Conservation (phyloP, 2,329 filamentous ascomycete genomes). For the Neonectria ditissima region DNA sequence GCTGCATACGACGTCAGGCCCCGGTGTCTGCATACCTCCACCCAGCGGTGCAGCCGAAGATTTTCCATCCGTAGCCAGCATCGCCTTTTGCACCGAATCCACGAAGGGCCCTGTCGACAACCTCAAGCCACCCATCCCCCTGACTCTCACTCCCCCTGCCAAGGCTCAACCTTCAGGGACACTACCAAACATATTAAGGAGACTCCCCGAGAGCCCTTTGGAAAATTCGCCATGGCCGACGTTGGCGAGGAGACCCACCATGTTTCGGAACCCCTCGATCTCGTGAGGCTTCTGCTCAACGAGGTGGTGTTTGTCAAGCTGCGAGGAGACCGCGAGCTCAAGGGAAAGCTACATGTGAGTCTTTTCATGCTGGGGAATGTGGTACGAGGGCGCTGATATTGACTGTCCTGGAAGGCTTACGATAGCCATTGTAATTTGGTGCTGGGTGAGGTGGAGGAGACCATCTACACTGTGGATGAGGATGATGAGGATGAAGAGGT, state of each 20-base stretch:
- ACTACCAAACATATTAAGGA: slow-evolving; percentile 15
- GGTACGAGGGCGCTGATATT: slow-evolving; percentile 16
- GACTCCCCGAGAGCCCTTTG: slow-evolving; percentile 4
- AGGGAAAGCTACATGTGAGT: slow-evolving; percentile 91
- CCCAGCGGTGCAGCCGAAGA: slow-evolving; percentile 35
- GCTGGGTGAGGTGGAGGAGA: slow-evolving; percentile 96
- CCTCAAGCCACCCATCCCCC: slow-evolving; percentile 22
- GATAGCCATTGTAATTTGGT: slow-evolving; percentile 99
- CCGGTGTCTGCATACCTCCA: slow-evolving; percentile 23
- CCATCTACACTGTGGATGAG: slow-evolving; percentile 92
- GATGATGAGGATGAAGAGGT: slow-evolving; percentile 87
- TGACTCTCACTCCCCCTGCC: slow-evolving; percentile 21
- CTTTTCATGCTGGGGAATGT: background rate
- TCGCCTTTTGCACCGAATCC: slow-evolving; percentile 39
- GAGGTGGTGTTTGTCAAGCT: slow-evolving; percentile 98
- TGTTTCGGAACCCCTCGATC: slow-evolving; percentile 92
- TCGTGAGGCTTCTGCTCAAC: slow-evolving; percentile 93
- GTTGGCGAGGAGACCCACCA: slow-evolving; percentile 77
- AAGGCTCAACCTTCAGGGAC: slow-evolving; percentile 25
- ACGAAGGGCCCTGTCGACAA: slow-evolving; percentile 34
- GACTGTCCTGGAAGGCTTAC: slow-evolving; percentile 77
- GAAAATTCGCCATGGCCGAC: slow-evolving; percentile 77
- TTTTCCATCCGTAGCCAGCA: slow-evolving; percentile 38
- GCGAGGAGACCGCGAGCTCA: slow-evolving; percentile 92
- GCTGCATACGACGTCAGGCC: background rate